Evolutionary conservation across 345 rosid genomes (phyloP).

Genomic region (Citrus hindsii): DNA sequence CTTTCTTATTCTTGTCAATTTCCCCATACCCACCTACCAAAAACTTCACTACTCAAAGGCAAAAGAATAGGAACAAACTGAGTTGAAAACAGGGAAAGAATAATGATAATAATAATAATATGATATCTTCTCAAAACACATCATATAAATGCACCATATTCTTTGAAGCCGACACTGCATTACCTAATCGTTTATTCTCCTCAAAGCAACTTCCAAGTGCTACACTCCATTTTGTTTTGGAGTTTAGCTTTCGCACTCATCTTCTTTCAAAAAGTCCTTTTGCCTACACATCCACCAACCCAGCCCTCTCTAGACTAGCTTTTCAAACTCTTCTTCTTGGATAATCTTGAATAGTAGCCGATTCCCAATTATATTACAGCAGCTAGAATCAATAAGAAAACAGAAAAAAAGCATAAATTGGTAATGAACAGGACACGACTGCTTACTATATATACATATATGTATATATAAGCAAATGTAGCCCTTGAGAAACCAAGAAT

Average conservation of each 20-base stretch:
- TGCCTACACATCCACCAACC: slow-evolving; percentile 42
- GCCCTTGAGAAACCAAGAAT: slow-evolving; percentile 2
- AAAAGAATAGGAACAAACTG: slow-evolving; percentile 18
- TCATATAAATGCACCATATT: slow-evolving; percentile 25
- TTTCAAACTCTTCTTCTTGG: slow-evolving; percentile 42
- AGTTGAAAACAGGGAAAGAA: slow-evolving; percentile 15
- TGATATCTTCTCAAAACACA: slow-evolving; percentile 11
- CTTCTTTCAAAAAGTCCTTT: slow-evolving; percentile 31
- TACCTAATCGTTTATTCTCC: slow-evolving; percentile 48
- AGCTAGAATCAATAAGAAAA: slow-evolving; percentile 10
- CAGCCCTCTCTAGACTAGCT: slow-evolving; percentile 23
- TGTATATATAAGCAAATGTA: slow-evolving; percentile 17
- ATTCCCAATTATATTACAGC: slow-evolving; percentile 38
- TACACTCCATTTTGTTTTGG: slow-evolving; percentile 38
- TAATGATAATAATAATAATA: slow-evolving; percentile 4
- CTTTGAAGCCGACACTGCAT: slow-evolving; percentile 26
- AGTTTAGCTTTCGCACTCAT: slow-evolving; percentile 19
- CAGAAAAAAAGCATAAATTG: neutral
- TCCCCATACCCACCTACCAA: slow-evolving; percentile 16
- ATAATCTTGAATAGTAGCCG: slow-evolving; percentile 25
- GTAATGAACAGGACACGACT: neutral
- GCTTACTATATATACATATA: slow-evolving; percentile 18
- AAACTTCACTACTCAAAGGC: slow-evolving; percentile 16
- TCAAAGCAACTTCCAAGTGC: slow-evolving; percentile 43
- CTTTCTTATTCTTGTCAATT: slow-evolving; percentile 33